A percentile compares a stretch with the other conserved stretches of the same genome.
These are phyloP conservation scores for Cyberlindnera amylophila DNA, from an alignment of 805 yeast species.

Conservation along the genomic window DNA sequence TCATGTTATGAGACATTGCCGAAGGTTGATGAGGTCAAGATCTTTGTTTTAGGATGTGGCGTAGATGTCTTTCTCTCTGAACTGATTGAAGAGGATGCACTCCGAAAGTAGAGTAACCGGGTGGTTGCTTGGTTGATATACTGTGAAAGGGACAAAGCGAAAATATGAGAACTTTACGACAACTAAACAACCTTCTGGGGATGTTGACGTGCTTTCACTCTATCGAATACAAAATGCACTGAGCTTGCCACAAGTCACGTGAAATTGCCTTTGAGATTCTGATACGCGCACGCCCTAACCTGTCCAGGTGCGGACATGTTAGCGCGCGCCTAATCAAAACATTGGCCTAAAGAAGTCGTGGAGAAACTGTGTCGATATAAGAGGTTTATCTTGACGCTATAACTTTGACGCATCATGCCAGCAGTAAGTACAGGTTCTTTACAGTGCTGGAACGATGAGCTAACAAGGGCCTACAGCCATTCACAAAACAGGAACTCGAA, in stretches of 20 bases:
- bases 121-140: no score
- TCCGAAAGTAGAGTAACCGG: no score
- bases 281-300: background rate
- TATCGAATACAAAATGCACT: background rate
- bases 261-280: conserved; percentile 2
- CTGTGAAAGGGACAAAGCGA: background rate
- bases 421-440: conserved; percentile 3
- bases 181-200: background rate
- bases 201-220: background rate
- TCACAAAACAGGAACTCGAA: conserved; percentile 8
- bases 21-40: no score
- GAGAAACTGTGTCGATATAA: no score
- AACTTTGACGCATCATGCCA: background rate
- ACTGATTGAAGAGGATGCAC: no score
- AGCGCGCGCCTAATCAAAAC: no score
- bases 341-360: no score
- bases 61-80: background rate
- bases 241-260: conserved; percentile 14
- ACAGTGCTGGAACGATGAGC: background rate
- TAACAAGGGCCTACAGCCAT: conserved; percentile 6
- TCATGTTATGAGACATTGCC: conserved; percentile 2
- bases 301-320: no score
- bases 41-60: background rate
- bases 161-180: background rate
- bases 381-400: no score